These are phyloP conservation scores for Boletellus ananas DNA, from an alignment of 768 basidiomycete genomes.

Conservation along the genomic window DNA sequence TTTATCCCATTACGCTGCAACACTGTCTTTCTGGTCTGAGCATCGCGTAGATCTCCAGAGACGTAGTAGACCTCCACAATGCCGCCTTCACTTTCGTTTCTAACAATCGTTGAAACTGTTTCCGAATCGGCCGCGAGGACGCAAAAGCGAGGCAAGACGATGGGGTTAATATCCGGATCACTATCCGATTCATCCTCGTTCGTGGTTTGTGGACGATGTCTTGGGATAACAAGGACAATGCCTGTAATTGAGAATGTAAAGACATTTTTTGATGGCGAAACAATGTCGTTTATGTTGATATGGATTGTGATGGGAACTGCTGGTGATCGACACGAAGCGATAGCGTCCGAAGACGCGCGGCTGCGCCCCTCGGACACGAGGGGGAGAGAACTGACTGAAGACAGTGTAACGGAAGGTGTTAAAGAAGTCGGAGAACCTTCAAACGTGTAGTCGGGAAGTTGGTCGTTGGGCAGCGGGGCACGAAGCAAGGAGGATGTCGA, in stretches of 20 bases:
- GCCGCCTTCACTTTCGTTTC: conserved; percentile 51
- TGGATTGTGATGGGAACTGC: conserved; percentile 67
- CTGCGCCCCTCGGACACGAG: conserved; percentile 33
- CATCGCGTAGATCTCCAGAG: conserved; percentile 53
- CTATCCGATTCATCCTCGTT: conserved; percentile 21
- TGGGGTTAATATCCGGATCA: conserved; percentile 43
- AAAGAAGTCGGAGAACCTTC: conserved; percentile 57
- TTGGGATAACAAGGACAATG: conserved; percentile 56
- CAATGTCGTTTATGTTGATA: conserved; percentile 75
- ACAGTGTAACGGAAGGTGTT: conserved; percentile 39
- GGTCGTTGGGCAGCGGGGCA: conserved; percentile 64
- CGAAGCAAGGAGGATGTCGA: conserved; percentile 67
- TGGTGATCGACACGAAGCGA: conserved; percentile 39
- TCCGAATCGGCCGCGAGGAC: conserved; percentile 67
- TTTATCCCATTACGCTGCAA: conserved; percentile 57
- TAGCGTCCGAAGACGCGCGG: conserved; percentile 35
- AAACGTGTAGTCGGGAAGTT: conserved; percentile 71
- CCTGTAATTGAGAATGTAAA: conserved; percentile 68
- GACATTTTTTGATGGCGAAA: conserved; percentile 57
- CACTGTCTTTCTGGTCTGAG: conserved; percentile 61
- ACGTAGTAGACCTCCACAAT: conserved; percentile 62
- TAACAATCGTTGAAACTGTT: conserved; percentile 51
- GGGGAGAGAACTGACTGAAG: conserved; percentile 38
- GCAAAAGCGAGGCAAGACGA: conserved; percentile 64
- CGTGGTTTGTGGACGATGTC: conserved; percentile 26